Evolutionary conservation across 192 early-diverging fungal genomes (phyloP), one percentile per base, ranked within the genome.

Genomic region (Dissophora globulifera): DNA sequence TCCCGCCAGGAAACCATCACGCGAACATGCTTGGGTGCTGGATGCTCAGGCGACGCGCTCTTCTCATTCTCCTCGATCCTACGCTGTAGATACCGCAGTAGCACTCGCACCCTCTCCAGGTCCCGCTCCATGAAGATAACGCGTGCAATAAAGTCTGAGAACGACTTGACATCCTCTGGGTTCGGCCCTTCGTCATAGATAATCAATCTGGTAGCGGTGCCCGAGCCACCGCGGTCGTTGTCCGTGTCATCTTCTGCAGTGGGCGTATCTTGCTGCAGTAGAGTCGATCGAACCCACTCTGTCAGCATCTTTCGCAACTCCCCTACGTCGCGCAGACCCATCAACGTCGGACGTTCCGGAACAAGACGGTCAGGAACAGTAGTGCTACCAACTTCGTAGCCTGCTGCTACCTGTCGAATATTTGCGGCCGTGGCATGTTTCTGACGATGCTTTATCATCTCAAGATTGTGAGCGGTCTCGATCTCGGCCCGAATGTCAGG

Each of bases 111-210:
- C 22, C 64, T 45, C 5, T 76, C 72, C 35, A 76, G 31, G 20
- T 76, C 72, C 6, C 72, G 43, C 45, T 76, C 72, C 72, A 76
- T 76, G 8, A 42, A 52, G 20, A 76, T 62, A 13, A 76, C 64
- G 5, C 52, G 50, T 9, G 58, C 51, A 53, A 76, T 41, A 57
- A 61, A 76, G 7, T 67, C 72, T 6, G 40, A 49, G 35, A 76
- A 76, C 26, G 62, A 61, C 35, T 59, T 20, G 1, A 76, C 72
- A 60, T 76, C 72, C 26, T 76, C 72, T 26, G 72, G 72, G 47
- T 67, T 67, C 0, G 72, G 72, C 16, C 72, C 72, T 45, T 67
- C 64, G 33, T 76, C 72, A 47, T 55, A 58, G 29, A 67, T 5
- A 2, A 20, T 61, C n/a, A 17, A 42, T 2, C 33, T 3, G 35